Evolutionary conservation across 768 basidiomycete genomes (phyloP), one percentile per base, ranked within the genome.

Genomic region (Epithele typhae): DNA sequence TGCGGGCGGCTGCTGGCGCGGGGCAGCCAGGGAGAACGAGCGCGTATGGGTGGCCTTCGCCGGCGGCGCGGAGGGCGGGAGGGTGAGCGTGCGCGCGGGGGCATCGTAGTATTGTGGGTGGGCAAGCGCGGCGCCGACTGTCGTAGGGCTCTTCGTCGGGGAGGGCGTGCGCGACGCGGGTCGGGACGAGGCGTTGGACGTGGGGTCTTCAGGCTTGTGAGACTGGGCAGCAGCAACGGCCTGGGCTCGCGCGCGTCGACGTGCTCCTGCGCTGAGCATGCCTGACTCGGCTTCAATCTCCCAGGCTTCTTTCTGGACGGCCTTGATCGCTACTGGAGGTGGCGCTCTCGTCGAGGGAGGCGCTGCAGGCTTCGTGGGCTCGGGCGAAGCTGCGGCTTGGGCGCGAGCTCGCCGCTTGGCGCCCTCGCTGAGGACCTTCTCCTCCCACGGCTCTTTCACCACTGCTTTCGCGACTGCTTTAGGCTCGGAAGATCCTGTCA

Each of bases 401-500:
- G 81, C 83, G 48, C 81, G 69, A 18, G 81, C 80, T 17, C 84
- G 75, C 27, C 86, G 69, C 54, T 75, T 77, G 15, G 81, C 85
- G 17, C 85, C 88, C 55, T 89, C 89, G 0, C 86, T 86, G 24
- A 84, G 59, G 0, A 83, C 84, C 49, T 87, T 86, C 24, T 85
- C 72, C 54, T 90, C 88, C 87, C 87, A 89, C n/a, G 72, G 61
- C 57, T 89, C 88, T 57, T 85, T 88, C 10, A 70, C 57, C 0
- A 73, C 63, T 15, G 30, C 30, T 15, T 32, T 9, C 8, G 35
- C 35, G 35, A 69, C 73, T 6, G 36, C 5, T 41, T 65, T 63
- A 4, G 53, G 45, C 6, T 15, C 37, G 3, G 39, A 18, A 33
- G 22, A 8, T 17, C 34, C 18, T 14, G 42, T 40, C 4, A 18